Base-by-base conservation (phyloP, 441 rosid genomes). In the Erodium trifolium region DNA sequence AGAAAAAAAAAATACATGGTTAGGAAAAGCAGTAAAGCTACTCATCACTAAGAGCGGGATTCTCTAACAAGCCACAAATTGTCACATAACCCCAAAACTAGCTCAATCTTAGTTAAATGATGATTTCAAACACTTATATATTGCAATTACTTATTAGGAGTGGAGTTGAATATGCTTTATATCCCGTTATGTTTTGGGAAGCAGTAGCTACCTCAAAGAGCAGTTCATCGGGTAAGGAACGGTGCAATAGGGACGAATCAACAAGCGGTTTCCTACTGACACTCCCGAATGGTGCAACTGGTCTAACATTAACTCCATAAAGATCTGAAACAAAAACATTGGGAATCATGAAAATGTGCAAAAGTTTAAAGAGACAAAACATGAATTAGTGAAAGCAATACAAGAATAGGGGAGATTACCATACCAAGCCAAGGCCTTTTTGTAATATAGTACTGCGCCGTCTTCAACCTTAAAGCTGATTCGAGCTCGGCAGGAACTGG, bases 141-240 rank as follows among this genome's bases (percentile, higher is more conserved):
- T 37, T 37, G 8, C 41, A 37, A 7, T 37, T 37, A 37, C 41
- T 37, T 7, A 23, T 2, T 23, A 23, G 27, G 27, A 23, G 27
- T 23, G 27, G 2, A 23, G 27, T 2, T 23, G 1, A 23, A 37
- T 37, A 37, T 37, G 41, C 41, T 37, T 37, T 7, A 37, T 37
- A 7, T 37, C 8, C 4, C 1, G 27, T 23, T 37, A 37, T 37
- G 41, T 37, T 37, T 7, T 37, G 41, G 31, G 12, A 66, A 14
- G 7, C 68, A 72, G 71, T n/a, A n/a, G n/a, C n/a, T 83, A 89
- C 98, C 96, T 93, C 97, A 37, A 85, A 83, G 68, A 93, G 93
- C 70, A 93, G 86, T 80, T 93, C 98, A 84, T 93, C 98, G 0
- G 93, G 98, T 79, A 93, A 86, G 82, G 73, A 69, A 27, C 95